phyloP scores from a whole-genome alignment of 768 basidiomycete genomes.

The Agaricus subrufescens region DNA sequence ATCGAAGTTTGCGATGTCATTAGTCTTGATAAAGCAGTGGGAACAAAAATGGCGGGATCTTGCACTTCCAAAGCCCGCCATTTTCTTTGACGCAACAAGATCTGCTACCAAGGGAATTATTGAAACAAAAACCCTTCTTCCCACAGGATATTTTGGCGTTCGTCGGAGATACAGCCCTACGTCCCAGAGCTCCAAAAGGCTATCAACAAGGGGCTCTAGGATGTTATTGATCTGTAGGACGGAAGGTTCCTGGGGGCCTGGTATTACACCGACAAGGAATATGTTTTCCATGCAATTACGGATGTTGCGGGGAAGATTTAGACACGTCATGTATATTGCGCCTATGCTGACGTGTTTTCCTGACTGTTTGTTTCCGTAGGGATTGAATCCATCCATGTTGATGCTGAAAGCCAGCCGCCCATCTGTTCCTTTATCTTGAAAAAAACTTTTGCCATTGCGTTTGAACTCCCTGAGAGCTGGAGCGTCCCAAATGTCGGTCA shows the following conservation, averaged over 20 bases:
- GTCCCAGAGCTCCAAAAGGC: conserved; percentile 23
- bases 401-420: conserved; percentile 20
- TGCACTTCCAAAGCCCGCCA: conserved; percentile 17
- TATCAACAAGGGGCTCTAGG: conserved; percentile 27
- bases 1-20: too few species aligned
- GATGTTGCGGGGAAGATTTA: conserved; percentile 26
- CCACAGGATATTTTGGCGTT: conserved; percentile 13
- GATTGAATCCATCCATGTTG: conserved; percentile 27
- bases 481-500: not conserved
- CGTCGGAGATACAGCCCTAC: conserved; percentile 18
- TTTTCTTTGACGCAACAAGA: conserved; percentile 21
- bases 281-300: conserved; percentile 14
- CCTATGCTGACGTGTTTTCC: conserved; percentile 18
- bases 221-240: conserved; percentile 27
- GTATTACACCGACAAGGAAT: conserved; percentile 20
- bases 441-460: conserved; percentile 12
- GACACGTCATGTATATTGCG: conserved; percentile 22
- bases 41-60: conserved; percentile 12
- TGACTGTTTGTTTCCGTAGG: conserved; percentile 19
- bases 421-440: conserved; percentile 10
- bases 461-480: not conserved
- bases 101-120: conserved; percentile 27
- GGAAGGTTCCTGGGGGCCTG: conserved; percentile 18
- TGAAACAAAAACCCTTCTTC: conserved; percentile 19
- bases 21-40: not conserved